Evolutionary conservation across 768 basidiomycete genomes (phyloP).

Genomic region (Suillus discolor): DNA sequence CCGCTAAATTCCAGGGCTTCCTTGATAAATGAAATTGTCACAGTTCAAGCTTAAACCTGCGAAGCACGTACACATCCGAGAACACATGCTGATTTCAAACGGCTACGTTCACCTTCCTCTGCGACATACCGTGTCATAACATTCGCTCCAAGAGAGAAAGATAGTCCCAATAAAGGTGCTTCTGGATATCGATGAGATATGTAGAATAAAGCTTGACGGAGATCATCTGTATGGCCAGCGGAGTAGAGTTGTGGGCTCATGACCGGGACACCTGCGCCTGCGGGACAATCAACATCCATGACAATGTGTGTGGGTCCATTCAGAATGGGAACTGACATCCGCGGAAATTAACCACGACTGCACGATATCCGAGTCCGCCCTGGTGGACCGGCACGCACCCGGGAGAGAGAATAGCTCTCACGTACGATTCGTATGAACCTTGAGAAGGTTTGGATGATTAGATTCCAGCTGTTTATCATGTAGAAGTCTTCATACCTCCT

Average conservation of each 20-base stretch:
- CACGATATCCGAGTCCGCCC: slow-evolving; percentile 91
- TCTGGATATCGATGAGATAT: slow-evolving; percentile 71
- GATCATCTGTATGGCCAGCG: slow-evolving; percentile 88
- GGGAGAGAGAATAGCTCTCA: slow-evolving; percentile 77
- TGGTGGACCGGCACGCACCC: slow-evolving; percentile 68
- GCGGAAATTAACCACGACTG: slow-evolving; percentile 88
- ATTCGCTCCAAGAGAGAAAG: slow-evolving; percentile 94
- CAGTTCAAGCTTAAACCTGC: slow-evolving; percentile 13
- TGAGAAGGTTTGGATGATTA: slow-evolving; percentile 15
- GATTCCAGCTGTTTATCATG: slow-evolving; percentile 1
- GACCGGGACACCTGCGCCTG: slow-evolving; percentile 84
- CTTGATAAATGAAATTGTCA: slow-evolving; percentile 13
- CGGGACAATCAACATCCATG: slow-evolving; percentile 17
- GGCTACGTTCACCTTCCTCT: slow-evolving; percentile 70
- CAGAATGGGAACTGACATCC: slow-evolving; percentile 63
- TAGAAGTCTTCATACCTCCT: slow-evolving; percentile 26
- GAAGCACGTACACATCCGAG: slow-evolving; percentile 68
- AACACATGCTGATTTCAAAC: slow-evolving; percentile 65
- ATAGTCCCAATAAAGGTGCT: slow-evolving; percentile 83
- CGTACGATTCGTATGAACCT: slow-evolving; percentile 92
- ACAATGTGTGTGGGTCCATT: slow-evolving; percentile 11
- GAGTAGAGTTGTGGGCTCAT: slow-evolving; percentile 86
- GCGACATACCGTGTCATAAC: slow-evolving; percentile 89
- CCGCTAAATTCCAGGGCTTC: slow-evolving; percentile 53
- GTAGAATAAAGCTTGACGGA: slow-evolving; percentile 79